Evolutionary conservation across 208 protist genomes (phyloP).

Genomic region (Trichomonas gallinae): DNA sequence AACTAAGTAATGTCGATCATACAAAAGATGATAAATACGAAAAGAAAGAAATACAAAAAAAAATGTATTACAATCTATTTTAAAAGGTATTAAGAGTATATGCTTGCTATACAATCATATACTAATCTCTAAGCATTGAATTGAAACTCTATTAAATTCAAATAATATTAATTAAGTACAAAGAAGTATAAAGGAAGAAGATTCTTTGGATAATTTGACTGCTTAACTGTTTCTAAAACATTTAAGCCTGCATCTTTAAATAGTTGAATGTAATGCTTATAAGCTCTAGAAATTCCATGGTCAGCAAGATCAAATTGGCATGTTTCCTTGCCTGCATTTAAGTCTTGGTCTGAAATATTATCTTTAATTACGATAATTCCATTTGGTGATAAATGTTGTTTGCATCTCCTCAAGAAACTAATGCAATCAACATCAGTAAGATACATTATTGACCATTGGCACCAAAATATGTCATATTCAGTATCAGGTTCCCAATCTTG

Average conservation of each 20-base stretch:
- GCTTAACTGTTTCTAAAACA: neutral
- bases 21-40: too few species aligned
- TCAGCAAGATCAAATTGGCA: neutral
- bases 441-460: slow-evolving; percentile 16
- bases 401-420: neutral
- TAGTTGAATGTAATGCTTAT: neutral
- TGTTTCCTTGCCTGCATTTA: neutral
- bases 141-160: neutral
- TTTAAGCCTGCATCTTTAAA: neutral
- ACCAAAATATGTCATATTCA: neutral
- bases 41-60: too few species aligned
- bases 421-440: neutral
- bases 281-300: neutral
- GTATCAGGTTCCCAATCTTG: neutral
- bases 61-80: too few species aligned
- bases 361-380: neutral
- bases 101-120: too few species aligned
- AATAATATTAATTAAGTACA: neutral
- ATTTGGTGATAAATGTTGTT: neutral
- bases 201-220: neutral
- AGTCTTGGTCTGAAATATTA: neutral
- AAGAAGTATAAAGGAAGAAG: neutral
- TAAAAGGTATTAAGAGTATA: too few species aligned
- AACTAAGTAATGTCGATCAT: too few species aligned
- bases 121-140: too few species aligned